Base-by-base conservation (phyloP, 352 stramenopile species). In the Phytophthora syringae region DNA sequence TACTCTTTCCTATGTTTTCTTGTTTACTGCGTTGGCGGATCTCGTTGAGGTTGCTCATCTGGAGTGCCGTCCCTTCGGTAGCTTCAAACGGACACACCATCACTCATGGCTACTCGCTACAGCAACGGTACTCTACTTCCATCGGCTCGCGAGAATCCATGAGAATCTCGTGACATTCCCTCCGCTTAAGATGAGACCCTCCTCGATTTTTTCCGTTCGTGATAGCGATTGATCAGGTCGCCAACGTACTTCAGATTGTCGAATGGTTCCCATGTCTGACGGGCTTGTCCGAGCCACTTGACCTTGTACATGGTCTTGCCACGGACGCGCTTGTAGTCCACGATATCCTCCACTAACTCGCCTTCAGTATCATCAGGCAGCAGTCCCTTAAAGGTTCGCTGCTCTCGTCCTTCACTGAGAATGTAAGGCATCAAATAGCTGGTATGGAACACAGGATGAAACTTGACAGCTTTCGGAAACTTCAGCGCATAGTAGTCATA, bases 281-380 rank as follows among this genome's bases (percentile, higher is more conserved):
- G 18, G 20, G 30, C 42, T 20, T 62, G 54, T 37, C 54, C 28
- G 11, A 62, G 5, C 43, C 43, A 62, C 21, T 47, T 62, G 7
- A 62, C 54, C 9, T 62, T 32, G 15, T 62, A 53, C n/a, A 62
- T 34, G 12, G 15, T 6, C 21, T 53, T 62, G 27, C 43, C 54
- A 62, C 43, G 54, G 1, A 28, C 21, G 10, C 53, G 42, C 16
- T 61, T 61, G 42, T 45, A 27, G n/a, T 32, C 43, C 30, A 54
- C 54, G 39, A 61, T 62, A n/a, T 62, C 54, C 43, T 62, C 54
- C 18, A 54, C 54, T 40, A 62, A 30, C 32, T 62, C 54, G 9
- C 44, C 54, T 34, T 62, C 54, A 40, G 30, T 54, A 18, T 25
- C 22, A 27, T 60, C 39, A 2, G 52, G 37, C 1, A 52, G 52